Conservation (phyloP, 441 rosid species). For the Raphanus hybrid region DNA sequence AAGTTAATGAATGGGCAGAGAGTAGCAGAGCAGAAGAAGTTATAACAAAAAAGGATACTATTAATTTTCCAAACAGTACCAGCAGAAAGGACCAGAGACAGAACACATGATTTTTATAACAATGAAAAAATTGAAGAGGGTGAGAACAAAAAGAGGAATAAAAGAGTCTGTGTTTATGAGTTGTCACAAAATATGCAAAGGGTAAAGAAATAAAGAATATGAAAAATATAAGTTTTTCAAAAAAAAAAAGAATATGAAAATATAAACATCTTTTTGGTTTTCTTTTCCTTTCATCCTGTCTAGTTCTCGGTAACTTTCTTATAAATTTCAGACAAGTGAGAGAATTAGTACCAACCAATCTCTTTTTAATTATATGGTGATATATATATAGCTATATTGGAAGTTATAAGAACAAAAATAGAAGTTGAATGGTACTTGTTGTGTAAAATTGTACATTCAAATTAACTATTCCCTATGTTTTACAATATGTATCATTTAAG, state of each 20-base stretch:
- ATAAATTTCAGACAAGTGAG: conserved; percentile 31
- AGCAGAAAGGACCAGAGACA: conserved; percentile 23
- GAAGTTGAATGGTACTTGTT: background rate
- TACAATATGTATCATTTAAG: no score
- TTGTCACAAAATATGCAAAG: conserved; percentile 41
- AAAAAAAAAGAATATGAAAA: conserved; percentile 15
- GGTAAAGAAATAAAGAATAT: conserved; percentile 25
- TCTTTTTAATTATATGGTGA: background rate
- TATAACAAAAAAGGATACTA: background rate
- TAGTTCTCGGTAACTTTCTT: conserved; percentile 31
- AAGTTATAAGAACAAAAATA: no score
- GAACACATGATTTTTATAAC: conserved; percentile 8
- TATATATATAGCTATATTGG: background rate
- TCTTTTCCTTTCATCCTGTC: conserved; percentile 25
- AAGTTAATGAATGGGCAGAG: conserved; percentile 42
- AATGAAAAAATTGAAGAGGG: conserved; percentile 11
- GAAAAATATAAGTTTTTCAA: conserved; percentile 8
- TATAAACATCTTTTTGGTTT: conserved; percentile 9
- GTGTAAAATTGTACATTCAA: background rate
- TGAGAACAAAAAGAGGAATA: conserved; percentile 23
- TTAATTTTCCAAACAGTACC: background rate
- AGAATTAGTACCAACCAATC: conserved; percentile 36
- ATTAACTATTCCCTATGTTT: background rate
- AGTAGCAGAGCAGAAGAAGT: conserved; percentile 31
- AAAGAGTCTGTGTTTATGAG: conserved; percentile 30